Evolutionary conservation across 2,329 filamentous ascomycete species (phyloP).

Genomic region (Colletotrichum acutatum): DNA sequence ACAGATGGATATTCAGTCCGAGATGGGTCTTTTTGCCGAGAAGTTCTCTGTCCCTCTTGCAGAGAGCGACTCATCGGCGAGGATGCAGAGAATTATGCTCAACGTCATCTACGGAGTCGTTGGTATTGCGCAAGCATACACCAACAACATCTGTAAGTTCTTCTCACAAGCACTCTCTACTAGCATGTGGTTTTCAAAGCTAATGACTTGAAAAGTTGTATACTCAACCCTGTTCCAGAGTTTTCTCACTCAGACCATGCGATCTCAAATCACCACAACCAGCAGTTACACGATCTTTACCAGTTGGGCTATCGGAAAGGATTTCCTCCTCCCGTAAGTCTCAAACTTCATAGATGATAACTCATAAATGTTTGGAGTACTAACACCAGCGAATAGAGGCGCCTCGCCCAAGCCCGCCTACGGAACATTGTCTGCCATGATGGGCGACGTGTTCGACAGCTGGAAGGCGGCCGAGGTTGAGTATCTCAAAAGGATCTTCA

Average conservation of each 20-base stretch:
- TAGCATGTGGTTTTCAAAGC: no score
- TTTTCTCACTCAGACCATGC: background rate
- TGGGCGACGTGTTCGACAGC: constrained; percentile 13
- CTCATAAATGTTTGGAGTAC: no score
- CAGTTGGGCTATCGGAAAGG: constrained; percentile 20
- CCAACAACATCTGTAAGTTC: constrained; percentile 5
- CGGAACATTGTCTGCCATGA: background rate
- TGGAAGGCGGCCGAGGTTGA: constrained; percentile 8
- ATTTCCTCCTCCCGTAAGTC: constrained; percentile 18
- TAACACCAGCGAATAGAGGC: background rate
- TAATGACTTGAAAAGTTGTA: background rate
- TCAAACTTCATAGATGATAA: background rate
- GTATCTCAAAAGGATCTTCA: constrained; percentile 1
- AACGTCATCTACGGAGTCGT: constrained; percentile 7
- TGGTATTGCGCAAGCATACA: constrained; percentile 9
- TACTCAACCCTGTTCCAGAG: background rate
- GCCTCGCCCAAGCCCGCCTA: background rate
- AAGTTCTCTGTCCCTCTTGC: background rate
- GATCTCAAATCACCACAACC: background rate
- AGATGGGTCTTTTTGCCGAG: constrained; percentile 8
- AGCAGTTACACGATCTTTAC: constrained; percentile 17
- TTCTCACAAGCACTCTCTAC: no score
- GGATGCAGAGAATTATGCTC: background rate
- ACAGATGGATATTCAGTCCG: constrained; percentile 11
- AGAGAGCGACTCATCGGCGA: background rate